Conservation (phyloP, 116 monocot species). For the Posidonia oceanica region DNA sequence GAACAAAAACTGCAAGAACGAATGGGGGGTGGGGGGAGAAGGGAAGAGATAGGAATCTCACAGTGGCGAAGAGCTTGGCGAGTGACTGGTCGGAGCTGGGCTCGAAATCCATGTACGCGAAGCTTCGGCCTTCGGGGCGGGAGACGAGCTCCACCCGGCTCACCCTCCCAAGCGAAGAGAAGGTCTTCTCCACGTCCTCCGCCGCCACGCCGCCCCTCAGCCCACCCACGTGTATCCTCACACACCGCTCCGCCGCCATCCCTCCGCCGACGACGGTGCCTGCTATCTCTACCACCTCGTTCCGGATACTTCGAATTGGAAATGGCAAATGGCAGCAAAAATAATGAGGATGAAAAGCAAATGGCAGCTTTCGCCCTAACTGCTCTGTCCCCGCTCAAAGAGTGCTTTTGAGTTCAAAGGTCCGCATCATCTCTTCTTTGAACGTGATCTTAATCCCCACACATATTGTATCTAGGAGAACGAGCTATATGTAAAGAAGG, state of each 20-base stretch:
- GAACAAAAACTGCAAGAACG: too few relatives aligned
- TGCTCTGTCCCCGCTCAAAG: too few relatives aligned
- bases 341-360: too few relatives aligned
- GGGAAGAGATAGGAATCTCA: conserved; percentile 7
- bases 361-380: too few relatives aligned
- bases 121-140: conserved; percentile 51
- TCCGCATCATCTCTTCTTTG: too few relatives aligned
- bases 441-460: too few relatives aligned
- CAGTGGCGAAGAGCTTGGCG: conserved; percentile 70
- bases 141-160: conserved; percentile 40
- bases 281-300: neutral
- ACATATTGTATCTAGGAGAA: too few relatives aligned
- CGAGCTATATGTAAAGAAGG: too few relatives aligned
- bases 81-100: conserved; percentile 59
- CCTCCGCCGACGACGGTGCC: conserved; percentile 2
- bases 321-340: too few relatives aligned
- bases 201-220: conserved; percentile 34
- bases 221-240: conserved; percentile 53
- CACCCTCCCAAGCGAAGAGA: conserved; percentile 49
- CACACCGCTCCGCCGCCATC: neutral
- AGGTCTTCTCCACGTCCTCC: conserved; percentile 54
- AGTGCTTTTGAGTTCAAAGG: too few relatives aligned
- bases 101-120: conserved; percentile 81
- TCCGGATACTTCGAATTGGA: too few relatives aligned
- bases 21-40: too few relatives aligned